Evolutionary conservation across 1,284 basidiomycete species (phyloP), one percentile per base, ranked within the genome.

Genomic region (Sporisorium scitamineum): DNA sequence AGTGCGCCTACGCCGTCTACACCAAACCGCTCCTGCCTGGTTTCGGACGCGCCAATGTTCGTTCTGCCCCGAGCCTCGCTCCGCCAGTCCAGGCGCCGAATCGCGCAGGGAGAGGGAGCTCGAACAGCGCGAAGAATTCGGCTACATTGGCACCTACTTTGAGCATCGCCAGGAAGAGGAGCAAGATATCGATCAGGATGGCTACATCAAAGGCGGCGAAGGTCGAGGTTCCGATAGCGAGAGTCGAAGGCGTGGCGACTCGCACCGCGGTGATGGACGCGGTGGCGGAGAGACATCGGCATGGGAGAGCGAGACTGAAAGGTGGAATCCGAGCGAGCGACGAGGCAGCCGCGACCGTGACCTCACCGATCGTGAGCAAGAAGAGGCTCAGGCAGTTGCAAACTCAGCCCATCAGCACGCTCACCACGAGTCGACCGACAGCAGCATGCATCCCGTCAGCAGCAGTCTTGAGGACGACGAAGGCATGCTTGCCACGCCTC

Each of bases 1-100:
- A 97, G 86, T 95, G 94, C 3, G 87, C 94, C 72, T 97, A 95
- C 86, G 93, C 91, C 54, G 93, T 95, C 86, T 97, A 97, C 81
- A 93, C 94, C 83, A 89, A 96, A 1, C 95, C 95, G 0, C 88
- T 97, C 0, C 88, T 97, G 5, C 94, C 95, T 5, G 95, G 95
- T 0, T 98, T 97, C 81, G 93, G 93, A 0, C 90, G 91, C 39
- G 91, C 92, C 7, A 93, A 93, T 68, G 88, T 97, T 20, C 91
- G 95, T 6, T 94, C 93, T 0, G 94, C 94, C 91, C 89, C 2
- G 84, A 84, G 60, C 81, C 82, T 16, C 63, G 71, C 11, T 90
- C 91, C 9, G 88, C 90, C 22, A 88, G 88, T 5, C 88, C 89
- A 5, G 88, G 88, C 20, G 90, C 88, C 41, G 90, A 89, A 71